phyloP scores from a whole-genome alignment of 148 eudicot species.

The Rhododendron williamsianum region DNA sequence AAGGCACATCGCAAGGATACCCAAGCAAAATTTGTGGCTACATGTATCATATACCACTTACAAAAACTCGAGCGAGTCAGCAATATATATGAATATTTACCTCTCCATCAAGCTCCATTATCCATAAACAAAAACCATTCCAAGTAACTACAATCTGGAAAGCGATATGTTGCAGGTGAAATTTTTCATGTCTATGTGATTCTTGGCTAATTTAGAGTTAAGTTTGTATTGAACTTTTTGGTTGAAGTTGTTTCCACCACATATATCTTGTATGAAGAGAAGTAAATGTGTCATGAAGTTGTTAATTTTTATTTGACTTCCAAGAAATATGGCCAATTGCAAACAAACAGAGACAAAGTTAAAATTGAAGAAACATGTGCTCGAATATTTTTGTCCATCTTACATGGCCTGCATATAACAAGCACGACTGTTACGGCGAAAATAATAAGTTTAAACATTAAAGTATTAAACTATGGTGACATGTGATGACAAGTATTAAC shows the following conservation, averaged over 20 bases:
- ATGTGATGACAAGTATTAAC: no score
- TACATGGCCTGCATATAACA: background rate
- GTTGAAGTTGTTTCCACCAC: background rate
- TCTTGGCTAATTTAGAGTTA: background rate
- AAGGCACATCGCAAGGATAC: background rate
- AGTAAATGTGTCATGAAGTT: background rate
- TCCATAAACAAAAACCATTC: background rate
- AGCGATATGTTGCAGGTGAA: background rate
- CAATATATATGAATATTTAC: no score
- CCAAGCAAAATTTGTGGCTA: background rate
- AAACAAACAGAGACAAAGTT: background rate
- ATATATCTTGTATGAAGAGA: background rate
- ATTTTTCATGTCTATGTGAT: background rate
- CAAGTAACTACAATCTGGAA: background rate
- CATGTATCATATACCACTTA: background rate
- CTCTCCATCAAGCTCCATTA: background rate
- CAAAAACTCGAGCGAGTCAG: background rate
- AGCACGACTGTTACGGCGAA: background rate
- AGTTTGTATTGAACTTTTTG: background rate
- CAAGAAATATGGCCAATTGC: background rate
- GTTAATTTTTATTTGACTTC: background rate
- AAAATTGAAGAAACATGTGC: background rate
- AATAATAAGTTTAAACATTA: background rate
- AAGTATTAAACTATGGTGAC: no score
- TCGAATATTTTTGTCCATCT: background rate